Base-by-base conservation (phyloP, 352 stramenopile genomes). In the Pythium rhizo-oryzae region DNA sequence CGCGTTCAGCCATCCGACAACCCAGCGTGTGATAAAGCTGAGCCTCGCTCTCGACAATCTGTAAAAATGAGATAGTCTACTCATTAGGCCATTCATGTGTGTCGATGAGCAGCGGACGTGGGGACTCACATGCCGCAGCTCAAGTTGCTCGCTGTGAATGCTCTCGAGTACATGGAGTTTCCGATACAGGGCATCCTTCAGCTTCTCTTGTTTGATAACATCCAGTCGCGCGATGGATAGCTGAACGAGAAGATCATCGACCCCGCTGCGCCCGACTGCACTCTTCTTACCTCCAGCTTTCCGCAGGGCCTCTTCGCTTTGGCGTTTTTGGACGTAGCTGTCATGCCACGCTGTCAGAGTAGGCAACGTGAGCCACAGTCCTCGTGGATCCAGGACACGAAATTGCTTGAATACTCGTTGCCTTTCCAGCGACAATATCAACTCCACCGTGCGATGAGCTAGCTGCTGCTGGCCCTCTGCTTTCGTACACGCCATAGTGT, bases 181-280 rank as follows among this genome's bases (percentile, higher is more conserved):
- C 0, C 71, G 65, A 25, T 39, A 37, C 4, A 83, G 44, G 0
- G 33, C 35, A 39, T 78, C 65, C 37, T 50, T 59, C 47, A 49
- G 59, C 51, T 81, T 83, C 24, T 72, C 55, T 51, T 83, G 76
- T 41, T 78, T 83, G 66, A 81, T 79, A 57, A 64, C 59, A 53
- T 83, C 71, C 23, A 83, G 52, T 13, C 76, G 62, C 12, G 76
- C 70, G n/a, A 83, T 81, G 0, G 70, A 75, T 19, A 83, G 62
- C 53, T 81, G 71, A 3, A 82, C 65, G 6, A 82, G 60, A 3
- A 39, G 63, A 55, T 77, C 67, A 59, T 82, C 64, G 1, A 79
- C 64, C n/a, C 44, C 37, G 28, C 41, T 58, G 2, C n/a, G 59
- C 3, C 30, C 33, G 4, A 30, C 39, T 2, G 41, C 37, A 43